Evolutionary conservation across 139 green algal species (phyloP).

Genomic region (Tetradesmus obliquus): DNA sequence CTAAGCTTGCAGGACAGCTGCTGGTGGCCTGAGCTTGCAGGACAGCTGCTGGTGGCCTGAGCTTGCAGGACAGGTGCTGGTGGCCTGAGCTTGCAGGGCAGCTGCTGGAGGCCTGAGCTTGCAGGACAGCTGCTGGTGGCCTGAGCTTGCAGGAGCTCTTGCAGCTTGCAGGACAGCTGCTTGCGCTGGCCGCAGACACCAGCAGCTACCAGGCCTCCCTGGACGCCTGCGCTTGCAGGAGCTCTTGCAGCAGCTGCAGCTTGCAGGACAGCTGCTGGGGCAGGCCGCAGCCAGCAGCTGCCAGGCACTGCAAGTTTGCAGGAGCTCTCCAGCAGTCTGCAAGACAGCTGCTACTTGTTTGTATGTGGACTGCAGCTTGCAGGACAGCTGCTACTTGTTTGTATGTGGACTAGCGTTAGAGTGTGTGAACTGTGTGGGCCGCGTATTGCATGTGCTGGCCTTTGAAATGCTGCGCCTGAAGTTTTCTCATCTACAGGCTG

Average conservation of each 20-base stretch:
- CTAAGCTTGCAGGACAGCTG: background rate
- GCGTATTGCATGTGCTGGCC: background rate
- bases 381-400: background rate
- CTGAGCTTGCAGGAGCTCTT: no score
- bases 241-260: no score
- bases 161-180: no score
- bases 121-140: background rate
- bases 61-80: no score
- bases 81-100: no score
- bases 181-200: no score
- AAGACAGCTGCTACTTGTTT: background rate
- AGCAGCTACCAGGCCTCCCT: no score
- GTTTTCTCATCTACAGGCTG: background rate
- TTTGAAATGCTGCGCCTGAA: background rate
- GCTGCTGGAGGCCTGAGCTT: background rate
- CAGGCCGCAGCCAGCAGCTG: no score
- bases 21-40: background rate
- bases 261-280: no score
- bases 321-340: background rate
- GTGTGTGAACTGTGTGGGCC: background rate
- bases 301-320: no score
- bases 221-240: no score
- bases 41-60: background rate
- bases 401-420: background rate
- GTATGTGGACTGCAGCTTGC: no score